A percentile compares a stretch with the other conserved stretches of the same genome.
Conservation (phyloP, 2,329 filamentous ascomycete species). For the Nemania sp. region DNA sequence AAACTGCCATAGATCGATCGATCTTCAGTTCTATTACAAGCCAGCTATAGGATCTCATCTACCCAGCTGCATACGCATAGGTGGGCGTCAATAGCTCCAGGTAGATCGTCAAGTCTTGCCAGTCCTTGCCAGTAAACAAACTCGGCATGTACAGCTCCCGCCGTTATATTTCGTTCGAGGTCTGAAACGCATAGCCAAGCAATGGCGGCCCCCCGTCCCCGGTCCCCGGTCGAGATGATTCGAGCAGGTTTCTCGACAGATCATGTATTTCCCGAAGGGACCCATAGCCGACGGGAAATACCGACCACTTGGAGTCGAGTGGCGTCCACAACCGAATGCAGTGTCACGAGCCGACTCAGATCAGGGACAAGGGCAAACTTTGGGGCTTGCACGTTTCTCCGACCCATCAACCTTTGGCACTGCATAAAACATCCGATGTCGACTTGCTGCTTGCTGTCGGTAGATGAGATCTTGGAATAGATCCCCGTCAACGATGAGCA, state of each 20-base stretch:
- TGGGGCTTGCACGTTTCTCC: conserved; percentile 12
- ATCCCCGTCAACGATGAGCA: neutral
- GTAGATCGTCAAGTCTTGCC: neutral
- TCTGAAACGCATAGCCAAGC: conserved; percentile 20
- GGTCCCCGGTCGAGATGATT: conserved; percentile 13
- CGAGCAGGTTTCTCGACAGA: conserved; percentile 15
- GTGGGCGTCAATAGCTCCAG: conserved; percentile 7
- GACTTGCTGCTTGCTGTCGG: conserved; percentile 15
- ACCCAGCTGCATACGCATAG: conserved; percentile 17
- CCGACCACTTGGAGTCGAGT: conserved; percentile 33
- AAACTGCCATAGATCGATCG: neutral
- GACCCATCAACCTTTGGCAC: conserved; percentile 18
- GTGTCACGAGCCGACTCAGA: conserved; percentile 32
- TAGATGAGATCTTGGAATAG: conserved; percentile 4
- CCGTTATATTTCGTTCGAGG: neutral
- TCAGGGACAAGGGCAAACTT: conserved; percentile 13
- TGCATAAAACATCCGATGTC: conserved; percentile 21
- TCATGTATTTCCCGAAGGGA: conserved; percentile 19
- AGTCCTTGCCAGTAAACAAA: conserved; percentile 4
- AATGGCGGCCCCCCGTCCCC: neutral
- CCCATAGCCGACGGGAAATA: conserved; percentile 33
- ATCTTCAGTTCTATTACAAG: neutral
- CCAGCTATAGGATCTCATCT: conserved; percentile 1
- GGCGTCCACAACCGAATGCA: conserved; percentile 27
- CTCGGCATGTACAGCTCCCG: conserved; percentile 10